Conservation (phyloP, 1,284 basidiomycete genomes). For the Mycena sp. region DNA sequence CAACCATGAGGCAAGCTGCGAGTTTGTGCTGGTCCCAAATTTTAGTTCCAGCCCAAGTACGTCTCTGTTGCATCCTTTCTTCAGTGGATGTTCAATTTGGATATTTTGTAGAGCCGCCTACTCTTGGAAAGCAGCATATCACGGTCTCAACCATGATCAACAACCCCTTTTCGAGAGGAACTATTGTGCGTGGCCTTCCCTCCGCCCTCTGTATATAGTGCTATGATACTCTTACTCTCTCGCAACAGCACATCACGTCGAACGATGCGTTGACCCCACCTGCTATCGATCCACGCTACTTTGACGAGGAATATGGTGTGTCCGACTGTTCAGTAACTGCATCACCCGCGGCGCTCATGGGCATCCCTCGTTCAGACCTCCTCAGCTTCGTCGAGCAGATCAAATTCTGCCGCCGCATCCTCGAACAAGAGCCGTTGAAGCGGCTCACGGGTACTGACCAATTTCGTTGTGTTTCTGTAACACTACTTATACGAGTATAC, state of each 20-base stretch:
- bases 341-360: background rate
- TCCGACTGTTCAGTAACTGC: background rate
- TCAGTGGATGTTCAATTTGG: background rate
- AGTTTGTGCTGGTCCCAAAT: conserved; percentile 40
- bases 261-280: conserved; percentile 51
- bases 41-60: conserved; percentile 38
- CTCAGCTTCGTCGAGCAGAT: conserved; percentile 56
- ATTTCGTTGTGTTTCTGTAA: too few relatives aligned
- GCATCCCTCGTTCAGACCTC: conserved; percentile 42
- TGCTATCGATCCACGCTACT: conserved; percentile 57
- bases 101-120: conserved; percentile 35
- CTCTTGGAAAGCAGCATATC: conserved; percentile 43
- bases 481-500: conserved; percentile 12
- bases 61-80: conserved; percentile 2
- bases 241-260: conserved; percentile 47
- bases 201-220: background rate
- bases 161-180: conserved; percentile 50
- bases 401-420: conserved; percentile 57
- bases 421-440: conserved; percentile 53
- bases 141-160: conserved; percentile 44
- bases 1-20: conserved; percentile 38
- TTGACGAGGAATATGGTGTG: conserved; percentile 56
- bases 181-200: conserved; percentile 42
- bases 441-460: conserved; percentile 34
- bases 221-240: background rate